Evolutionary conservation across 2,329 filamentous ascomycete species (phyloP).

Genomic region (Knufia petricola): DNA sequence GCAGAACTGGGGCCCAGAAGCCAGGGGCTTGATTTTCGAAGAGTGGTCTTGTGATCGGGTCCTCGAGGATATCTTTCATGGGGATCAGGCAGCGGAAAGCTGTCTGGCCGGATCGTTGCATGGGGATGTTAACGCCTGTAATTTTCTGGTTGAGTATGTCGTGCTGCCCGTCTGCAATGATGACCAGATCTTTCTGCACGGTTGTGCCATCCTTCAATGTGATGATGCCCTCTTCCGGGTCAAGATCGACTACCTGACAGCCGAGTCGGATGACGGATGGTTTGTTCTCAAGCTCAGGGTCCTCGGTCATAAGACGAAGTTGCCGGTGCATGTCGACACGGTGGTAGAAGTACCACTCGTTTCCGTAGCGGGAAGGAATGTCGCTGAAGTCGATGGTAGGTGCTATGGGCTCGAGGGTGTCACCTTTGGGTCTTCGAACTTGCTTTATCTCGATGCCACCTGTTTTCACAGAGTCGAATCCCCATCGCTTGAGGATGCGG

Average conservation of each 20-base stretch:
- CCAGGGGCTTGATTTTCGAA: slow-evolving; percentile 21
- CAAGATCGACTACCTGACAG: slow-evolving; percentile 24
- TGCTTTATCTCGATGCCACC: slow-evolving; percentile 22
- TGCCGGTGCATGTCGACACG: slow-evolving; percentile 35
- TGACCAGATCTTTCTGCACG: slow-evolving; percentile 30
- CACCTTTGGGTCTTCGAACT: slow-evolving; percentile 21
- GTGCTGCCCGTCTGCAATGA: slow-evolving; percentile 28
- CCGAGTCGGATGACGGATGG: slow-evolving; percentile 22
- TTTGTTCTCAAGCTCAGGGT: slow-evolving; percentile 9
- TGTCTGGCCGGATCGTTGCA: slow-evolving; percentile 22
- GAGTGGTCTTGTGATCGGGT: slow-evolving; percentile 18
- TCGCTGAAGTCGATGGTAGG: slow-evolving; percentile 20
- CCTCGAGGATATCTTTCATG: slow-evolving; percentile 21
- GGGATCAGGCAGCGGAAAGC: slow-evolving; percentile 23
- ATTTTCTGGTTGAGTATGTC: slow-evolving; percentile 21
- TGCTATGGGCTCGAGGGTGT: slow-evolving; percentile 22
- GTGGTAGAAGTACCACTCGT: slow-evolving; percentile 28
- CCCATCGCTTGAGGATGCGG: slow-evolving; percentile 25
- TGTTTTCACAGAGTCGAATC: slow-evolving; percentile 23
- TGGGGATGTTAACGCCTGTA: slow-evolving; percentile 19
- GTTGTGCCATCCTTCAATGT: slow-evolving; percentile 25
- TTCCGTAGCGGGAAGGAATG: slow-evolving; percentile 18
- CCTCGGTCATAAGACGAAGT: slow-evolving; percentile 27
- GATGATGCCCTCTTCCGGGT: slow-evolving; percentile 24
- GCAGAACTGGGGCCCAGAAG: slow-evolving; percentile 22